phyloP scores from a whole-genome alignment of 768 basidiomycete species.

The Naganishia onofrii region DNA sequence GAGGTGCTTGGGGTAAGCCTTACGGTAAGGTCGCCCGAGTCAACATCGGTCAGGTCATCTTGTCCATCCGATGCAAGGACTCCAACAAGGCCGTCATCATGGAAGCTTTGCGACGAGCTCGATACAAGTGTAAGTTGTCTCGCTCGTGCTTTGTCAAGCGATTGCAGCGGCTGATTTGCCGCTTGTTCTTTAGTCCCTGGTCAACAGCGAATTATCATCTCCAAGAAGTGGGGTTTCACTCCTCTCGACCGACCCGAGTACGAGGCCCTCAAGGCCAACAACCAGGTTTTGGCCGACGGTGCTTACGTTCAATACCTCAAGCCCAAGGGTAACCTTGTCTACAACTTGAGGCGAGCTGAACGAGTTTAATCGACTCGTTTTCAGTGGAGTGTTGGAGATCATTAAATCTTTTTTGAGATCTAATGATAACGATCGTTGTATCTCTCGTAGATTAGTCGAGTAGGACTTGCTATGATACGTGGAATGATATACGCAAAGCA shows the following conservation, averaged over 20 bases:
- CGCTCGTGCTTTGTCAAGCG: slow-evolving; percentile 57
- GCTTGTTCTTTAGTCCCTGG: not conserved
- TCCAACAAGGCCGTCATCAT: slow-evolving; percentile 79
- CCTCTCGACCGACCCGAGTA: slow-evolving; percentile 88
- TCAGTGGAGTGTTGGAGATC: not conserved
- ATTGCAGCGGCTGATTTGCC: not conserved
- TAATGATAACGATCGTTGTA: slow-evolving; percentile 11
- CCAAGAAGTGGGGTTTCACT: slow-evolving; percentile 98
- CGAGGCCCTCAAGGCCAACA: slow-evolving; percentile 79
- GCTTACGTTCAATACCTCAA: slow-evolving; percentile 86
- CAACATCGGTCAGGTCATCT: slow-evolving; percentile 93
- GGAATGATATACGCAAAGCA: not conserved
- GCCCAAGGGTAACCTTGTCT: slow-evolving; percentile 77
- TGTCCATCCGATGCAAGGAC: slow-evolving; percentile 89
- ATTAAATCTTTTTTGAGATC: not conserved
- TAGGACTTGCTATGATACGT: slow-evolving; percentile 22
- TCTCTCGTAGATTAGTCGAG: slow-evolving; percentile 16
- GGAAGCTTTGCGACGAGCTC: slow-evolving; percentile 93
- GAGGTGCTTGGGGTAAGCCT: slow-evolving; percentile 99
- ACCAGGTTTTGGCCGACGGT: slow-evolving; percentile 87
- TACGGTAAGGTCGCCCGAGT: slow-evolving; percentile 80
- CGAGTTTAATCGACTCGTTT: slow-evolving; percentile 21
- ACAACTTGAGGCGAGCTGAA: slow-evolving; percentile 60
- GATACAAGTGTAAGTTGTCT: slow-evolving; percentile 83
- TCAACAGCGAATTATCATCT: slow-evolving; percentile 34